Conservation (phyloP, 1,284 basidiomycete species). For the Ceratobasidium sp. region DNA sequence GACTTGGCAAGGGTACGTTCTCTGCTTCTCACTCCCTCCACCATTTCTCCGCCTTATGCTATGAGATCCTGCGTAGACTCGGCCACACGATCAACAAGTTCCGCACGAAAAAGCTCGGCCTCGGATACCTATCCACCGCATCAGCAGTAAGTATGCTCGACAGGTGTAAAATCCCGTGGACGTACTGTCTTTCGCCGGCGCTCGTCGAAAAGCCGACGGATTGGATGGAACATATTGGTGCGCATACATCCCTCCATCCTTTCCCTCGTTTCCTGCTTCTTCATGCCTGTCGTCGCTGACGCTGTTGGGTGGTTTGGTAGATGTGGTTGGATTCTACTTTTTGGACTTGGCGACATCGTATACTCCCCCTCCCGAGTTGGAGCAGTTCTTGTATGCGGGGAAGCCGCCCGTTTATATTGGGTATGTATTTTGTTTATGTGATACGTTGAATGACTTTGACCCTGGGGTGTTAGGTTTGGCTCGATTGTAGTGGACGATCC, state of each 20-base stretch:
- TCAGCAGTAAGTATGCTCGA: slow-evolving; percentile 66
- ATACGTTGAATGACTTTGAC: background rate
- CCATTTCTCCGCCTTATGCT: slow-evolving; percentile 4
- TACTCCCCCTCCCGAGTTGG: slow-evolving; percentile 60
- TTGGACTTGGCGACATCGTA: slow-evolving; percentile 63
- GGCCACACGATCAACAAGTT: slow-evolving; percentile 71
- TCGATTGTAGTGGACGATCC: slow-evolving; percentile 72
- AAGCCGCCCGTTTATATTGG: slow-evolving; percentile 69
- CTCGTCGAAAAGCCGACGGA: slow-evolving; percentile 71
- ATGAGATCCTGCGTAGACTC: slow-evolving; percentile 55
- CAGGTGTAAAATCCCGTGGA: slow-evolving; percentile 69
- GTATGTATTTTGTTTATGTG: slow-evolving; percentile 50
- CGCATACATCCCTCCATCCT: slow-evolving; percentile 1
- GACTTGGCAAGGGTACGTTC: slow-evolving; percentile 66
- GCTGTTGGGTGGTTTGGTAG: slow-evolving; percentile 53
- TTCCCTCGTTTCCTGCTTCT: background rate
- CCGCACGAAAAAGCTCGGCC: slow-evolving; percentile 62
- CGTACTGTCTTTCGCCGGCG: slow-evolving; percentile 73
- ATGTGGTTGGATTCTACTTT: slow-evolving; percentile 72
- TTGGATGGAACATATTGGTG: slow-evolving; percentile 69
- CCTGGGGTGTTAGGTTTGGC: slow-evolving; percentile 62
- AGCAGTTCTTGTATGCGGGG: slow-evolving; percentile 61
- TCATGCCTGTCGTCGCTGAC: slow-evolving; percentile 12
- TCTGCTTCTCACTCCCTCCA: background rate
- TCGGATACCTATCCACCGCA: slow-evolving; percentile 60